A percentile compares a stretch with the other conserved stretches of the same genome.
phyloP scores from a whole-genome alignment of 1,284 basidiomycete species.

The Golubevia pallescens region DNA sequence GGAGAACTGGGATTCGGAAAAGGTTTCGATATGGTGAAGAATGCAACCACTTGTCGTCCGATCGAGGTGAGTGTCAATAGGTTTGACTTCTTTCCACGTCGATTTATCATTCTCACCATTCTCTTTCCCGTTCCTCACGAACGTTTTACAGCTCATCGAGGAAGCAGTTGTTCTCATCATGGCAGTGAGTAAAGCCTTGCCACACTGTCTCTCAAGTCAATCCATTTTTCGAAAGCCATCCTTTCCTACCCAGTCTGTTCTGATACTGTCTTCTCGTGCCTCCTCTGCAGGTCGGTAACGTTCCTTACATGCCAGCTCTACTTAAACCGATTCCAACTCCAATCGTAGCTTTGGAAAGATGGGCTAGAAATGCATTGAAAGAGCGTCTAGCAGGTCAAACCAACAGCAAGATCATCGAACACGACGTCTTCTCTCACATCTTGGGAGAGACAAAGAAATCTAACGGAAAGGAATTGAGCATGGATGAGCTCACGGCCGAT shows the following conservation, averaged over 20 bases:
- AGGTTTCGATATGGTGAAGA: slow-evolving; percentile 20
- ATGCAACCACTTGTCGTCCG: slow-evolving; percentile 4
- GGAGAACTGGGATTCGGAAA: slow-evolving; percentile 18
- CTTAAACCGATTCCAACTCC: slow-evolving; percentile 23
- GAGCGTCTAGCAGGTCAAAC: slow-evolving; percentile 18
- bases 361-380: slow-evolving; percentile 6
- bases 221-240: too few species aligned
- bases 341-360: slow-evolving; percentile 23
- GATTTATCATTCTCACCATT: too few species aligned
- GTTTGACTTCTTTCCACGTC: too few species aligned
- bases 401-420: slow-evolving; percentile 9
- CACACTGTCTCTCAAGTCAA: too few species aligned
- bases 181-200: slow-evolving; percentile 8
- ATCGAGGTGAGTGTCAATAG: too few species aligned
- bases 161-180: slow-evolving; percentile 11
- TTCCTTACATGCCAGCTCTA: slow-evolving; percentile 24
- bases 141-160: slow-evolving; percentile 21
- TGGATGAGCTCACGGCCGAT: slow-evolving; percentile 20
- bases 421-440: slow-evolving; percentile 23
- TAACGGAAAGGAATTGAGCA: slow-evolving; percentile 1
- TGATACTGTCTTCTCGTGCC: too few species aligned
- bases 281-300: slow-evolving; percentile 17
- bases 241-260: too few species aligned
- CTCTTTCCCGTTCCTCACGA: slow-evolving; percentile 3
- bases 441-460: slow-evolving; percentile 11